phyloP scores from a whole-genome alignment of 768 basidiomycete genomes.

The Collybiopsis luxurians region DNA sequence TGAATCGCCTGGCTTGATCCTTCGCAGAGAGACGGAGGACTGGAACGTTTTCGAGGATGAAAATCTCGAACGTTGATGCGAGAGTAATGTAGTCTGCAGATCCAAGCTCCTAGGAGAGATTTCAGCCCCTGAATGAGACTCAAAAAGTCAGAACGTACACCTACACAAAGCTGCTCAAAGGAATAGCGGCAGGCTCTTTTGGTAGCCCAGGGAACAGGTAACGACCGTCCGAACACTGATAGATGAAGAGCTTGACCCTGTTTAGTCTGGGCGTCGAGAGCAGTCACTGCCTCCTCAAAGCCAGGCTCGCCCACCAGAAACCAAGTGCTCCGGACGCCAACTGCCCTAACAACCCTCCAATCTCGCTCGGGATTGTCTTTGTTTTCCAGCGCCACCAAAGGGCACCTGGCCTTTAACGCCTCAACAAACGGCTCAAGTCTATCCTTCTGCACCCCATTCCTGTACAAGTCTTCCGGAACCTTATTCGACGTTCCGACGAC shows the following conservation, averaged over 20 bases:
- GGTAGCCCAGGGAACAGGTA: conserved; percentile 42
- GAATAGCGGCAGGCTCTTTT: conserved; percentile 41
- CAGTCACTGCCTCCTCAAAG: conserved; percentile 5
- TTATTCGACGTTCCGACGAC: conserved; percentile 49
- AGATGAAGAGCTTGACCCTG: conserved; percentile 21
- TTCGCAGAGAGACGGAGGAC: conserved; percentile 47
- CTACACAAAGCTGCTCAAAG: conserved; percentile 49
- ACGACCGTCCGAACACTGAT: conserved; percentile 45
- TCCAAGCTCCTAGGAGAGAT: conserved; percentile 35
- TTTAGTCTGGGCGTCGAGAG: conserved; percentile 3
- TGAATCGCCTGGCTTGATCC: conserved; percentile 58
- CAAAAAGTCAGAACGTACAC: conserved; percentile 16
- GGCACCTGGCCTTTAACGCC: conserved; percentile 50
- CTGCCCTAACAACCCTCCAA: conserved; percentile 34
- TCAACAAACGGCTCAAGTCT: conserved; percentile 56
- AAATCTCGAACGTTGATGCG: conserved; percentile 45
- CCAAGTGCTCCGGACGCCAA: conserved; percentile 26
- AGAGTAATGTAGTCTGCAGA: conserved; percentile 59
- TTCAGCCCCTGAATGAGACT: too few relatives aligned
- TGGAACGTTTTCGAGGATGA: conserved; percentile 50
- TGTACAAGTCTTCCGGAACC: conserved; percentile 53
- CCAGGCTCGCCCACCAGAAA: conserved; percentile 19
- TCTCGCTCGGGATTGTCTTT: conserved; percentile 29
- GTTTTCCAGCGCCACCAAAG: conserved; percentile 42
- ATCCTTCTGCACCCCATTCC: conserved; percentile 54